Percentiles rank a stretch among this genome's conserved stretches.
Evolutionary conservation across 495 filamentous ascomycete genomes (phyloP).

Genomic region (Hyaloscypha finlandica): DNA sequence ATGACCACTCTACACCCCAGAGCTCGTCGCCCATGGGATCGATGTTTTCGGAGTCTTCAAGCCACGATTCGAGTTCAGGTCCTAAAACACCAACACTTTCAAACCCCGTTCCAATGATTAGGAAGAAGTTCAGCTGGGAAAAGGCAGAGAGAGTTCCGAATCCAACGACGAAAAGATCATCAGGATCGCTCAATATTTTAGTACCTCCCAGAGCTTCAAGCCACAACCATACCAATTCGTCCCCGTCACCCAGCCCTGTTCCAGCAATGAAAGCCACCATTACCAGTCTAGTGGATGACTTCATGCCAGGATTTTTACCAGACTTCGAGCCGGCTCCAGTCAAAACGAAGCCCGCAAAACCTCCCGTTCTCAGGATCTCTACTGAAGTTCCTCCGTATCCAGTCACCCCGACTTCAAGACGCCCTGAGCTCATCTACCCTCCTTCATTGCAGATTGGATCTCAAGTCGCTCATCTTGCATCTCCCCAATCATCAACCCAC

Average conservation of each 20-base stretch:
- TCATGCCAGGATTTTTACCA: conserved; percentile 18
- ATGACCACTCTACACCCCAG: neutral
- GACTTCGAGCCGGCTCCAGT: neutral
- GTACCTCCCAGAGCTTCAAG: neutral
- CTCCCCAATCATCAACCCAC: neutral
- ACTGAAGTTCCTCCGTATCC: neutral
- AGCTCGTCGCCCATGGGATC: neutral
- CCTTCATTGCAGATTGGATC: neutral
- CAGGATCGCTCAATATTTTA: neutral
- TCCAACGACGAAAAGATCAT: neutral
- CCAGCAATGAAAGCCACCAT: conserved; percentile 13
- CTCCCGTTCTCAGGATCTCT: neutral
- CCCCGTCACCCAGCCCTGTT: neutral
- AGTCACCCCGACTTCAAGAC: neutral
- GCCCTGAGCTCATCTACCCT: neutral
- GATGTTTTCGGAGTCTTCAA: conserved; percentile 10
- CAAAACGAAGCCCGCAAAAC: neutral
- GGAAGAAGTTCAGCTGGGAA: neutral
- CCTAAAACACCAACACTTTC: neutral
- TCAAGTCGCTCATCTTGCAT: neutral
- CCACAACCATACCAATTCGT: neutral
- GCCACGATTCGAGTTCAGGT: conserved; percentile 3
- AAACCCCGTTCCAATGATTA: neutral
- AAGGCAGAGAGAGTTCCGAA: neutral
- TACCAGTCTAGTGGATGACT: conserved; percentile 9